These are phyloP conservation scores for Fragilariopsis cylindrus DNA, from an alignment of 108 stramenopile species.

Conservation along the genomic window DNA sequence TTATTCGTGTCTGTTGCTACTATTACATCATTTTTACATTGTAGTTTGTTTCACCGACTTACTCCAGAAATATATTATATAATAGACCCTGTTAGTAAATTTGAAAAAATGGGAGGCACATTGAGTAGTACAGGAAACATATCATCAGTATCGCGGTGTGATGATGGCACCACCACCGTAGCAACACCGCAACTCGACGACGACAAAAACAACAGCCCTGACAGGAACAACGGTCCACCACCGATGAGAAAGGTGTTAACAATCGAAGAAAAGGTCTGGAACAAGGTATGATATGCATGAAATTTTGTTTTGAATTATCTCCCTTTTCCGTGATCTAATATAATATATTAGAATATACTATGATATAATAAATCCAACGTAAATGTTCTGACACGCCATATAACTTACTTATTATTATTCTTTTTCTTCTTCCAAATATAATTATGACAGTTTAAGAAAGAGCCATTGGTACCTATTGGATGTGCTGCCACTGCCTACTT, in stretches of 20 bases:
- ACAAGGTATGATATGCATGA: conserved; percentile 56
- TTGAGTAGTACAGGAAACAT: conserved; percentile 6
- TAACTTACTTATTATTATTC: not conserved
- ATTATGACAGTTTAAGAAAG: conserved; percentile 55
- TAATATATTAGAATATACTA: not conserved
- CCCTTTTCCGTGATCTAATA: not conserved
- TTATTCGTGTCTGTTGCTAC: too few species aligned
- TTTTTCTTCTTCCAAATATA: not conserved
- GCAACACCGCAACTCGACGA: not conserved
- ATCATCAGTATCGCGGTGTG: conserved; percentile 21
- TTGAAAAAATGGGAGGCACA: conserved; percentile 26
- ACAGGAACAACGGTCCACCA: conserved; percentile 30
- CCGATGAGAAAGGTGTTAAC: conserved; percentile 48
- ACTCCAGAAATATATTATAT: too few species aligned
- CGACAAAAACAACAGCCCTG: not conserved
- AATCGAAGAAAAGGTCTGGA: conserved; percentile 76
- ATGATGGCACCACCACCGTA: not conserved
- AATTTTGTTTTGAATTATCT: not conserved
- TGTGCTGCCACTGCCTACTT: conserved; percentile 83
- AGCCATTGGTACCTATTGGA: conserved; percentile 87
- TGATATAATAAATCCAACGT: not conserved
- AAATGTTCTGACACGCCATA: not conserved
- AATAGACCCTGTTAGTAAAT: not conserved
- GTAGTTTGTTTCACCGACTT: too few species aligned
- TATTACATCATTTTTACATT: too few species aligned